Percentiles rank a stretch among this genome's conserved stretches.
Evolutionary conservation across 2,329 filamentous ascomycete genomes (phyloP).

Genomic region (Colletotrichum godetiae): DNA sequence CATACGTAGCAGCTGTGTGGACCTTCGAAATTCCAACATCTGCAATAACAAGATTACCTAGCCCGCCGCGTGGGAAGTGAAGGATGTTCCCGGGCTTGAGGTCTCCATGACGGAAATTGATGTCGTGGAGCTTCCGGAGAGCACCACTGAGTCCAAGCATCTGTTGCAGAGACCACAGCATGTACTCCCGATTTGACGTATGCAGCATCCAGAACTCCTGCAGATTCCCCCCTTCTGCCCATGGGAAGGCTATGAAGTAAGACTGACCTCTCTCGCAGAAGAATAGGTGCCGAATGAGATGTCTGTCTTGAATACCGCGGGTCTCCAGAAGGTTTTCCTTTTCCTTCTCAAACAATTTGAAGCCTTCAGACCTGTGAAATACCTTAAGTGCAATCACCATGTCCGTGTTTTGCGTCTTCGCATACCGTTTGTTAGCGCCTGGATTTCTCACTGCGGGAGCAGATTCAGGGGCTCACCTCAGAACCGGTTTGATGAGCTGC

Average conservation of each 20-base stretch:
- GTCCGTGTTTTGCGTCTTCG: neutral
- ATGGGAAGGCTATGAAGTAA: constrained; percentile 1
- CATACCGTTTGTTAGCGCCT: neutral
- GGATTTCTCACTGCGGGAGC: neutral
- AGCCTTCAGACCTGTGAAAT: neutral
- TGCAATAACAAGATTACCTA: neutral
- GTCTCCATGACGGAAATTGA: constrained; percentile 19
- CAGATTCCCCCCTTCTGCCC: constrained; percentile 22
- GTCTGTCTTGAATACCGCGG: neutral
- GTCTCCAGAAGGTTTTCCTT: neutral
- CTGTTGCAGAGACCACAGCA: constrained; percentile 9
- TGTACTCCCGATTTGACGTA: neutral
- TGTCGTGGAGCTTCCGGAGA: neutral
- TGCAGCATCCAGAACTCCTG: neutral
- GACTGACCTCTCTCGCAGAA: neutral
- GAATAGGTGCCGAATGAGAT: constrained; percentile 5
- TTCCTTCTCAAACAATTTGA: neutral
- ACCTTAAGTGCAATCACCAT: neutral
- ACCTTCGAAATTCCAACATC: constrained; percentile 5
- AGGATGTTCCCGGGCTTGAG: constrained; percentile 25
- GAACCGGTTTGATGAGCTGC: neutral
- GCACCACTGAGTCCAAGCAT: constrained; percentile 5
- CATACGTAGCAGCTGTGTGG: neutral
- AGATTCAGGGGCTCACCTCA: neutral
- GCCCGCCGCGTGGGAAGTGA: neutral